Percentiles rank a stretch among this genome's conserved stretches.
Conservation (phyloP, 1,284 basidiomycete genomes). For the Lentinus polychrous region DNA sequence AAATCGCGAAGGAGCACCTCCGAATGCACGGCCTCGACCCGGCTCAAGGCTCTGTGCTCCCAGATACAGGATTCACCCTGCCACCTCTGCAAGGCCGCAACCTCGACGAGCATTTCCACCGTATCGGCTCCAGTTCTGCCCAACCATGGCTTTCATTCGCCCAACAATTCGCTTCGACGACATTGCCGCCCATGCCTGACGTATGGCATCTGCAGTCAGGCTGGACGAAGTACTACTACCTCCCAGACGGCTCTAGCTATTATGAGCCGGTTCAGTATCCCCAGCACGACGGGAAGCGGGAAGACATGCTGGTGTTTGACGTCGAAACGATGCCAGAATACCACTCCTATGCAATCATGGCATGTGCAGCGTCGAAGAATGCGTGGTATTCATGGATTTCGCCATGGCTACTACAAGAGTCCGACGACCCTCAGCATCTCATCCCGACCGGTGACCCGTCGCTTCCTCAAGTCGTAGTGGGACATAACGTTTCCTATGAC, state of each 20-base stretch:
- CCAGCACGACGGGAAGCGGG: conserved; percentile 51
- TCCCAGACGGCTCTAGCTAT: conserved; percentile 59
- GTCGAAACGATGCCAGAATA: conserved; percentile 89
- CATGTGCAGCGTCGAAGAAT: conserved; percentile 76
- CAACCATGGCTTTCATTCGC: conserved; percentile 83
- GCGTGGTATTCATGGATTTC: conserved; percentile 98
- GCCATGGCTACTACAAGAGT: conserved; percentile 81
- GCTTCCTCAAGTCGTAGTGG: conserved; percentile 67
- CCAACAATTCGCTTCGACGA: conserved; percentile 46
- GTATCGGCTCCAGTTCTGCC: conserved; percentile 65
- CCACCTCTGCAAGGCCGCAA: conserved; percentile 80
- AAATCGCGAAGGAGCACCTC: conserved; percentile 79
- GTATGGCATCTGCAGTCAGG: conserved; percentile 77
- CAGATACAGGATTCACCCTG: conserved; percentile 75
- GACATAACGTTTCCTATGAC: conserved; percentile 96
- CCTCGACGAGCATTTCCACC: conserved; percentile 87
- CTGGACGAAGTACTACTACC: conserved; percentile 84
- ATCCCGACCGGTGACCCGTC: conserved; percentile 62
- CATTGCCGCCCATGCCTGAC: conserved; percentile 62
- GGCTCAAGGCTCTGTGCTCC: conserved; percentile 73
- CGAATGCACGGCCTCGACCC: conserved; percentile 75
- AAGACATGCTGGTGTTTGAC: conserved; percentile 84
- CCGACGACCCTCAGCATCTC: conserved; percentile 61
- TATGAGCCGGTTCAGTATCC: conserved; percentile 57
- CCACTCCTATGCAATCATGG: conserved; percentile 83